Percentiles rank a stretch among this genome's conserved stretches.
Evolutionary conservation across 192 early-diverging fungal genomes (phyloP).

Genomic region (Tieghemiomyces parasiticus): DNA sequence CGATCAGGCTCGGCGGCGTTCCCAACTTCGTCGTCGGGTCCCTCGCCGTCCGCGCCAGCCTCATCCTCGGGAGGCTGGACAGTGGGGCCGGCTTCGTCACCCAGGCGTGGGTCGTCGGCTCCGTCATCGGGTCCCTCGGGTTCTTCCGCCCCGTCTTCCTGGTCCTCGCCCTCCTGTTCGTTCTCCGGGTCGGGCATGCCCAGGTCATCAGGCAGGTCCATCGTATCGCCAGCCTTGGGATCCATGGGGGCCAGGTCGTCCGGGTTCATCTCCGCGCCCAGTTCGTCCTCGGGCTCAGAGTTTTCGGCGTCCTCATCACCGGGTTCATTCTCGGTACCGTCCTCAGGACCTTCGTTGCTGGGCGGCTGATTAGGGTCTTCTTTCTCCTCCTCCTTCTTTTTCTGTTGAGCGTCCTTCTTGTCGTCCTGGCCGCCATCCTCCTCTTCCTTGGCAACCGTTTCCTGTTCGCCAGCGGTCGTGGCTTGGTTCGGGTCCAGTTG

Average conservation of each 20-base stretch:
- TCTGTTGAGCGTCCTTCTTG: constrained; percentile 21
- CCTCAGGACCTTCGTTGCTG: constrained; percentile 13
- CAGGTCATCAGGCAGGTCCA: constrained; percentile 67
- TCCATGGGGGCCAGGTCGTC: constrained; percentile 5
- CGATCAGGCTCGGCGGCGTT: constrained; percentile 28
- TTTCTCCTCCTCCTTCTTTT: constrained; percentile 20
- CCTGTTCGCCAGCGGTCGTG: constrained; percentile 23
- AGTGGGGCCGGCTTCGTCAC: constrained; percentile 25
- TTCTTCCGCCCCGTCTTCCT: constrained; percentile 31
- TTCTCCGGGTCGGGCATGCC: constrained; percentile 47
- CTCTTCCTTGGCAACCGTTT: constrained; percentile 31
- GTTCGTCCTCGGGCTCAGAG: too few species aligned
- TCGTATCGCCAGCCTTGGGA: constrained; percentile 48
- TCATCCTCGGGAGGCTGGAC: constrained; percentile 1
- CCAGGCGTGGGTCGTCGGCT: constrained; percentile 10
- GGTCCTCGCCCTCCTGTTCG: constrained; percentile 27
- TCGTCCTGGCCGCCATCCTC: constrained; percentile 21
- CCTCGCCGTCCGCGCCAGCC: neutral
- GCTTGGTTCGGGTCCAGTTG: constrained; percentile 34
- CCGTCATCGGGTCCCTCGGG: too few species aligned
- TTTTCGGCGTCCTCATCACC: constrained; percentile 34
- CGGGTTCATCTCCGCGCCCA: constrained; percentile 27
- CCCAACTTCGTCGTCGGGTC: constrained; percentile 19
- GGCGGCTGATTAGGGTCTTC: constrained; percentile 10
- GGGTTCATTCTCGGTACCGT: constrained; percentile 20